phyloP scores from a whole-genome alignment of 1,284 basidiomycete species.

The Fistulinella staudtii region DNA sequence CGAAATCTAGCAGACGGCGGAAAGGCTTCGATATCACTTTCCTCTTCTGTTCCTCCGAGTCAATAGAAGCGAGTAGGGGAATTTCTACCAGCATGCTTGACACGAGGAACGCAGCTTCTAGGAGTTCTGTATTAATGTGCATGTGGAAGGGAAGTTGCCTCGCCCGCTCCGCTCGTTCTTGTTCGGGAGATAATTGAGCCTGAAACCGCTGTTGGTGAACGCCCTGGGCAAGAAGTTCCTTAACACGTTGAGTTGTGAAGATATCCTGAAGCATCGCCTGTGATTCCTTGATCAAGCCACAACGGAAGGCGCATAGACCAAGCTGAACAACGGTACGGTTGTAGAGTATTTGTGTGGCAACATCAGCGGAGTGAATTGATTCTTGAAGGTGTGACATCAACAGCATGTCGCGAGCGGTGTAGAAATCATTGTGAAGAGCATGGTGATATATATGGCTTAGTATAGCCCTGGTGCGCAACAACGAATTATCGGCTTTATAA shows the following conservation, averaged over 20 bases:
- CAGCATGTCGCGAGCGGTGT: conserved; percentile 96
- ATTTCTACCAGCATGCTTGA: conserved; percentile 99
- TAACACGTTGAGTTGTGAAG: conserved; percentile 92
- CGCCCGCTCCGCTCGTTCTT: conserved; percentile 95
- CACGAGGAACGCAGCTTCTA: conserved; percentile 96
- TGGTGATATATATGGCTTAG: conserved; percentile 97
- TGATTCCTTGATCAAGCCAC: conserved; percentile 91
- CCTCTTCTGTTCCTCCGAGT: conserved; percentile 89
- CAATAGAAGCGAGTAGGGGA: conserved; percentile 90
- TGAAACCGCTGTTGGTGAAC: conserved; percentile 92
- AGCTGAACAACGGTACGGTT: conserved; percentile 98
- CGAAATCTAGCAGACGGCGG: conserved; percentile 93
- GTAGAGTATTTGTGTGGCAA: conserved; percentile 96
- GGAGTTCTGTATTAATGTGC: conserved; percentile 98
- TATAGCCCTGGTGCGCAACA: conserved; percentile 94
- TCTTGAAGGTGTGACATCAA: conserved; percentile 99
- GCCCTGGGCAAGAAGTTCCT: conserved; percentile 96
- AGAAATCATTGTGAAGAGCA: conserved; percentile 94
- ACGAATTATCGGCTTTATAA: conserved; percentile 88
- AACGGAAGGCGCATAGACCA: conserved; percentile 94
- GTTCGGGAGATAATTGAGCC: conserved; percentile 78
- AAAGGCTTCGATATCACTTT: conserved; percentile 94
- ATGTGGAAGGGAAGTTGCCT: conserved; percentile 98
- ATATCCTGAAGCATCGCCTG: conserved; percentile 94
- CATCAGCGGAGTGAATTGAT: conserved; percentile 92